A percentile compares a stretch with the other conserved stretches of the same genome.
phyloP scores from a whole-genome alignment of 2,329 filamentous ascomycete species.

The Fusarium oxysporum region DNA sequence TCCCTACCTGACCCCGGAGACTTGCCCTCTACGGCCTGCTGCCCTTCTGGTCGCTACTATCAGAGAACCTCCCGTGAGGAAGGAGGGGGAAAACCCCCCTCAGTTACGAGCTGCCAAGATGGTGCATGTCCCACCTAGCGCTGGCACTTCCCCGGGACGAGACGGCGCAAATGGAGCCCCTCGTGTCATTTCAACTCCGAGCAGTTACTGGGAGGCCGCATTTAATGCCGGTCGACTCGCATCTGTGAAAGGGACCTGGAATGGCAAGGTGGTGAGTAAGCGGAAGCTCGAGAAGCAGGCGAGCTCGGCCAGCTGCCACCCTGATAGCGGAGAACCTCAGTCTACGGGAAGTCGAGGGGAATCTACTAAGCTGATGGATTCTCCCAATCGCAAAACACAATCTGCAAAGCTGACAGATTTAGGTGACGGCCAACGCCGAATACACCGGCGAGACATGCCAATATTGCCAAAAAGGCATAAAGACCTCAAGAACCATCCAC shows the following conservation, averaged over 20 bases:
- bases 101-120: neutral
- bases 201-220: neutral
- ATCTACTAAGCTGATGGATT: too few species aligned
- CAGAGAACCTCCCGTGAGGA: neutral
- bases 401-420: too few species aligned
- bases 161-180: neutral
- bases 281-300: too few species aligned
- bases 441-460: neutral
- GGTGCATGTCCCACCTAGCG: neutral
- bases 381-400: too few species aligned
- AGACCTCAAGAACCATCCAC: neutral
- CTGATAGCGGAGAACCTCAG: too few species aligned
- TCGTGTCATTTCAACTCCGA: neutral
- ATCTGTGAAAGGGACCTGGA: too few species aligned
- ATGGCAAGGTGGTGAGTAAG: too few species aligned
- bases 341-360: too few species aligned
- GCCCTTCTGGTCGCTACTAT: neutral
- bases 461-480: neutral
- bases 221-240: neutral
- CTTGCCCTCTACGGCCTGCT: neutral
- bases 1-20: neutral
- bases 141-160: neutral
- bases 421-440: neutral
- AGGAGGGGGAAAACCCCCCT: neutral
- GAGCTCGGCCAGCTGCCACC: too few species aligned